phyloP scores from a whole-genome alignment of 495 filamentous ascomycete genomes.

The Podospora tetraspora region DNA sequence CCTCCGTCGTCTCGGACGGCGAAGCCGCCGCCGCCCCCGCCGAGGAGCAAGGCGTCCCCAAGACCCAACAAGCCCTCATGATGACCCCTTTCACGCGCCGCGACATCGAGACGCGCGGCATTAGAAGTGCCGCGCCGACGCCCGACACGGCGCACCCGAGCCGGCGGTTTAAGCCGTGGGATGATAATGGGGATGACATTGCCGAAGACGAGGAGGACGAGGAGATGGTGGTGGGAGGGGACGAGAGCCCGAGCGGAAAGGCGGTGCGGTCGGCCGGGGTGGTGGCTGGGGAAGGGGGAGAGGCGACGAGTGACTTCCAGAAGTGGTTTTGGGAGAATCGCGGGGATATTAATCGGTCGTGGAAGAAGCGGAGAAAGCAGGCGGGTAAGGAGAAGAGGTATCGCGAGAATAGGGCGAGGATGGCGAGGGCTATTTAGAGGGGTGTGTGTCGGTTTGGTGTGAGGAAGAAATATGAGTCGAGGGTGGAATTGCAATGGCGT shows the following conservation, averaged over 20 bases:
- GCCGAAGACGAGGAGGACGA: conserved; percentile 34
- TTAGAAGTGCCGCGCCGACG: conserved; percentile 85
- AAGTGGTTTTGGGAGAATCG: conserved; percentile 92
- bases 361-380: conserved; percentile 80
- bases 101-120: conserved; percentile 65
- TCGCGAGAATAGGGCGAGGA: conserved; percentile 68
- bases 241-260: conserved; percentile 29
- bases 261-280: conserved; percentile 19
- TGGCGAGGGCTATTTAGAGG: conserved; percentile 40
- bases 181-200: conserved; percentile 33
- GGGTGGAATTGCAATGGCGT: background rate
- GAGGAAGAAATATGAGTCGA: background rate
- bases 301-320: conserved; percentile 60
- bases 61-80: conserved; percentile 49
- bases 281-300: background rate
- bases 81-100: conserved; percentile 75
- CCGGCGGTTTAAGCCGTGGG: conserved; percentile 50
- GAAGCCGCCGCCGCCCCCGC: background rate
- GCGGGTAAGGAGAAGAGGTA: conserved; percentile 82
- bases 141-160: conserved; percentile 83
- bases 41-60: conserved; percentile 27
- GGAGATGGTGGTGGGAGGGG: conserved; percentile 21
- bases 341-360: conserved; percentile 82
- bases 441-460: background rate
- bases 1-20: conserved; percentile 2